A percentile compares a stretch with the other conserved stretches of the same genome.
Conservation (phyloP, 1,284 basidiomycete species). For the Melampsora larici-populina region DNA sequence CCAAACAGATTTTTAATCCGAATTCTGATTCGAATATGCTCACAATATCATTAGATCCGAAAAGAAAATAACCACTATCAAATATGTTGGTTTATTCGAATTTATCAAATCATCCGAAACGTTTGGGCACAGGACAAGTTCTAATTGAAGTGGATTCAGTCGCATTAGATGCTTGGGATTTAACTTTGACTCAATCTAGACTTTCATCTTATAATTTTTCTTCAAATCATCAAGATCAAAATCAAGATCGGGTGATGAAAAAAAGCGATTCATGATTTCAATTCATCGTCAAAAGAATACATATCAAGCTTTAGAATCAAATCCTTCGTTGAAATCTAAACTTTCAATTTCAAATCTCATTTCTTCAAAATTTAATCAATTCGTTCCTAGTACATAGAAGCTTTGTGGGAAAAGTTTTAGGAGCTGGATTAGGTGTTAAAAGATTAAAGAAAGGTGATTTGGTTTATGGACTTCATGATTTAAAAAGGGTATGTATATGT, state of each 20-base stretch:
- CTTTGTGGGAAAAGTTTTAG: constrained; percentile 55
- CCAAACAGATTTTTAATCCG: not conserved
- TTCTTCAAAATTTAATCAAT: constrained; percentile 34
- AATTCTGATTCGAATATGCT: not conserved
- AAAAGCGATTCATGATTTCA: too few relatives aligned
- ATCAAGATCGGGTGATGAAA: constrained; percentile 18
- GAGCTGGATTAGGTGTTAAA: constrained; percentile 50
- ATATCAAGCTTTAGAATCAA: too few relatives aligned
- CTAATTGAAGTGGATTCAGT: constrained; percentile 29
- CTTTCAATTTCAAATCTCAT: too few relatives aligned
- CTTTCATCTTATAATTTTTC: not conserved
- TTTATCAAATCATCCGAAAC: not conserved
- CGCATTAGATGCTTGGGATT: constrained; percentile 33
- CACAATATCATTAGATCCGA: not conserved
- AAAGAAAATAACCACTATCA: not conserved
- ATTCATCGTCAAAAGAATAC: too few relatives aligned
- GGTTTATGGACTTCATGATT: constrained; percentile 55
- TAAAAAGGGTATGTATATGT: constrained; percentile 48
- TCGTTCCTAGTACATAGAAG: constrained; percentile 55
- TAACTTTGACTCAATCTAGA: not conserved
- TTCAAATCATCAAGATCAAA: not conserved
- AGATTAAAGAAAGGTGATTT: constrained; percentile 54
- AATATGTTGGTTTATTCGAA: not conserved
- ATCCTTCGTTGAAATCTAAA: too few relatives aligned
- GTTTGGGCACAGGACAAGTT: constrained; percentile 8